Conservation (phyloP, 2,329 filamentous ascomycete species). For the Clathrospora elynae region DNA sequence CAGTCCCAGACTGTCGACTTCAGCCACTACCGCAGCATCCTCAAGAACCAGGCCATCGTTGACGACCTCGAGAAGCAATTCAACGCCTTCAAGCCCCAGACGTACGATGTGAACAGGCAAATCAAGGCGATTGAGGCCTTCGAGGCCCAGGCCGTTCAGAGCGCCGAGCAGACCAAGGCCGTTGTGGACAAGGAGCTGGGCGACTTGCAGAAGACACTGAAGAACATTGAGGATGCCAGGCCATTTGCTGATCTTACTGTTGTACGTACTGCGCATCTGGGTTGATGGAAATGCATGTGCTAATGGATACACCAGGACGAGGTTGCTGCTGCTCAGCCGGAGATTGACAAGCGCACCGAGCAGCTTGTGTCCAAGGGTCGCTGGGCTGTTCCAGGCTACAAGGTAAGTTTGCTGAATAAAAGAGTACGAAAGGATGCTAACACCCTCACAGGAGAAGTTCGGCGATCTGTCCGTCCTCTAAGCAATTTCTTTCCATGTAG, state of each 20-base stretch:
- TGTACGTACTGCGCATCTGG: conserved; percentile 65
- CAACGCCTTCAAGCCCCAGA: conserved; percentile 84
- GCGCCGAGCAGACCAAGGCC: conserved; percentile 93
- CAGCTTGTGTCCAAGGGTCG: conserved; percentile 96
- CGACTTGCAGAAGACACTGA: conserved; percentile 90
- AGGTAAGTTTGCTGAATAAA: conserved; percentile 65
- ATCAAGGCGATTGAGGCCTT: conserved; percentile 98
- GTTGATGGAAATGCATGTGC: conserved; percentile 16
- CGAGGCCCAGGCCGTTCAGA: conserved; percentile 95
- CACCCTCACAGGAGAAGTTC: conserved; percentile 83
- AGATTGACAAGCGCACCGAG: conserved; percentile 95
- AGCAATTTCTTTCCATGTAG: conserved; percentile 48
- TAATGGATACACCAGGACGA: conserved; percentile 71
- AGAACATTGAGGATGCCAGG: conserved; percentile 95
- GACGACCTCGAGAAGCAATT: conserved; percentile 98
- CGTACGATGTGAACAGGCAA: conserved; percentile 91
- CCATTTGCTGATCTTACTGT: conserved; percentile 97
- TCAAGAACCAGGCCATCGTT: conserved; percentile 95
- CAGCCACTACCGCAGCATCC: conserved; percentile 81
- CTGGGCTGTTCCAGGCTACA: conserved; percentile 98
- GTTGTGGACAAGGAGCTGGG: conserved; percentile 94
- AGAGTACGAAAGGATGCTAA: conserved; percentile 52
- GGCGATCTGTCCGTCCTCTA: conserved; percentile 95
- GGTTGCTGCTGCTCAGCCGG: conserved; percentile 88
- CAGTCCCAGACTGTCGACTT: conserved; percentile 90